Percentiles rank a stretch among this genome's conserved stretches.
Evolutionary conservation across 2,329 filamentous ascomycete species (phyloP).

Genomic region (Graphiopsis chlorocephala): DNA sequence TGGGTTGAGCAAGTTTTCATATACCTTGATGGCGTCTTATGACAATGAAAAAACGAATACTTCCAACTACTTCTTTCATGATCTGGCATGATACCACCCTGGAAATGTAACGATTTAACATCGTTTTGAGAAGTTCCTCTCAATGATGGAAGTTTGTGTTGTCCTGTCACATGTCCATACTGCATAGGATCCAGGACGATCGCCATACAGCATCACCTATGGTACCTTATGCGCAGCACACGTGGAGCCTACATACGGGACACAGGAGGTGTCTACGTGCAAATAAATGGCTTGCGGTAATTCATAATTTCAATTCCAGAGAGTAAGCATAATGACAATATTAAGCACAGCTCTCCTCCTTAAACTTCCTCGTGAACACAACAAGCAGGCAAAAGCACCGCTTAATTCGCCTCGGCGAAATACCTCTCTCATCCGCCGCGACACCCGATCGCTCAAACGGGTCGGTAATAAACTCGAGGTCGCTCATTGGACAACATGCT

Average conservation of each 20-base stretch:
- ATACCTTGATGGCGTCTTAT: background rate
- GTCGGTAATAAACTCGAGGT: background rate
- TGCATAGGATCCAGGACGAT: fast-evolving
- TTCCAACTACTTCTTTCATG: background rate
- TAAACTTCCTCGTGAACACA: background rate
- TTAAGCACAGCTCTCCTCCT: background rate
- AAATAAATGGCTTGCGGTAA: background rate
- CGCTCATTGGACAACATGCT: background rate
- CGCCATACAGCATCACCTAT: background rate
- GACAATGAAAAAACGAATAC: background rate
- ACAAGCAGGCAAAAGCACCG: background rate
- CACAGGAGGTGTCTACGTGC: background rate
- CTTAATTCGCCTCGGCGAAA: background rate
- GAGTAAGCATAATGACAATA: background rate
- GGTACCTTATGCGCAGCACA: background rate
- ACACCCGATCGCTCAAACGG: background rate
- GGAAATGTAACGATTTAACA: background rate
- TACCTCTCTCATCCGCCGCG: background rate
- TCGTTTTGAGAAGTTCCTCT: background rate
- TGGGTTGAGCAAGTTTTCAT: background rate
- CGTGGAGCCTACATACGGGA: background rate
- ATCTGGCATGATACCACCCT: background rate
- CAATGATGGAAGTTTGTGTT: background rate
- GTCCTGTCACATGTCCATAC: background rate
- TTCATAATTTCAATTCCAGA: background rate